A percentile compares a stretch with the other conserved stretches of the same genome.
Evolutionary conservation across 1,284 basidiomycete genomes (phyloP).

Genomic region (Peniophora sp.): DNA sequence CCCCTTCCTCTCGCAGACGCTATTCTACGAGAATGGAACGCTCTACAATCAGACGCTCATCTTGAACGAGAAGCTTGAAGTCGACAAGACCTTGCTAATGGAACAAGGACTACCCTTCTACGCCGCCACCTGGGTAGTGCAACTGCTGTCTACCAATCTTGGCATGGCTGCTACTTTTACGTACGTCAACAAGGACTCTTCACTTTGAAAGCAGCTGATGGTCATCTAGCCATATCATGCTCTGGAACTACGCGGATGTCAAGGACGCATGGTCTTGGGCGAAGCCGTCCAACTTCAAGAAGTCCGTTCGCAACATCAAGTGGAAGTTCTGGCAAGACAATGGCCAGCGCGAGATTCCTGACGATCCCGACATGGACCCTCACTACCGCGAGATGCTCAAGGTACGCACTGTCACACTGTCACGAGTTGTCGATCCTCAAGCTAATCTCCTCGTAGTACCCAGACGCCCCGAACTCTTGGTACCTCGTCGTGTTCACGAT

Average conservation of each 20-base stretch:
- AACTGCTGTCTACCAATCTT: constrained; percentile 31
- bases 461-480: constrained; percentile 26
- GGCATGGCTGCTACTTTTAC: constrained; percentile 37
- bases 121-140: constrained; percentile 23
- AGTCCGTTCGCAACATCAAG: constrained; percentile 19
- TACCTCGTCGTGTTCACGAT: constrained; percentile 37
- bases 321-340: constrained; percentile 11
- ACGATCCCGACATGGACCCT: constrained; percentile 12
- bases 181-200: no score
- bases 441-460: constrained; percentile 5
- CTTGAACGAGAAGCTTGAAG: constrained; percentile 28
- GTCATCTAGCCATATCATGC: constrained; percentile 23
- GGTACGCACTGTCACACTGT: constrained; percentile 2
- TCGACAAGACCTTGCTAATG: constrained; percentile 33
- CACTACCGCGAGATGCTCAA: constrained; percentile 13
- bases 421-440: background rate
- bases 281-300: constrained; percentile 14
- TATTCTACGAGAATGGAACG: constrained; percentile 32
- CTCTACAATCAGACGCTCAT: constrained; percentile 25
- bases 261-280: constrained; percentile 17
- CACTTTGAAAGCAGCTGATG: no score
- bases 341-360: constrained; percentile 4
- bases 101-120: constrained; percentile 35
- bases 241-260: constrained; percentile 41
- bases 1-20: constrained; percentile 28